Percentiles rank a stretch among this genome's conserved stretches.
Conservation (phyloP, 306 rosid genomes). For the Vigna hirtella region DNA sequence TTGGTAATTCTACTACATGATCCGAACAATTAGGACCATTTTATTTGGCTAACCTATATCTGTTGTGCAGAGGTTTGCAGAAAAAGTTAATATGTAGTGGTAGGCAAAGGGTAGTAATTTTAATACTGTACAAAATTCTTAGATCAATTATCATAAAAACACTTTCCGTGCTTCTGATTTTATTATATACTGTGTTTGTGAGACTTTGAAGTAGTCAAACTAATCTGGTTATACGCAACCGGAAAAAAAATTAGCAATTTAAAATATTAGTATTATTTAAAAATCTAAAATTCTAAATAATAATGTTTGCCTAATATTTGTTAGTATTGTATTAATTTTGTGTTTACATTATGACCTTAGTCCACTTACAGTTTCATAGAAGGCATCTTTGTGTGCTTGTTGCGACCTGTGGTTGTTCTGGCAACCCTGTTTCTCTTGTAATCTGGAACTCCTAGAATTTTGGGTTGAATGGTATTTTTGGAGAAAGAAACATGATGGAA, state of each 20-base stretch:
- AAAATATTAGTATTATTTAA: conserved; percentile 11
- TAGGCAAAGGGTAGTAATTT: conserved; percentile 3
- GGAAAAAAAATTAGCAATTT: conserved; percentile 7
- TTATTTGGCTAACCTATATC: conserved; percentile 26
- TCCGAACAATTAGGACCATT: conserved; percentile 28
- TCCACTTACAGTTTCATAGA: conserved; percentile 7
- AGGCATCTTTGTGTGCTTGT: conserved; percentile 29
- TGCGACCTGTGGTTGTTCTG: conserved; percentile 28
- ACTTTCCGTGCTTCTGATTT: background rate
- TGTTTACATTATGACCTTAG: background rate
- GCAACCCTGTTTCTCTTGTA: background rate
- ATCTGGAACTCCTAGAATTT: background rate
- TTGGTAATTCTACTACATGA: conserved; percentile 28
- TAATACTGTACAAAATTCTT: background rate
- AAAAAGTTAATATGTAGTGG: conserved; percentile 18
- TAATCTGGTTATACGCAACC: conserved; percentile 9
- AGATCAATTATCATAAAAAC: background rate
- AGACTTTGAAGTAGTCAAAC: conserved; percentile 34
- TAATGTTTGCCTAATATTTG: conserved; percentile 1
- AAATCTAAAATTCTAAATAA: conserved; percentile 15
- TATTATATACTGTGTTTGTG: background rate
- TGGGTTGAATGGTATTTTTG: conserved; percentile 15
- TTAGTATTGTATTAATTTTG: conserved; percentile 4
- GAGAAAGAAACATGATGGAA: conserved; percentile 31
- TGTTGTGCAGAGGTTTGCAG: conserved; percentile 12